These are phyloP conservation scores for Tirmania nivea DNA, from an alignment of 495 filamentous ascomycete genomes.

Conservation along the genomic window DNA sequence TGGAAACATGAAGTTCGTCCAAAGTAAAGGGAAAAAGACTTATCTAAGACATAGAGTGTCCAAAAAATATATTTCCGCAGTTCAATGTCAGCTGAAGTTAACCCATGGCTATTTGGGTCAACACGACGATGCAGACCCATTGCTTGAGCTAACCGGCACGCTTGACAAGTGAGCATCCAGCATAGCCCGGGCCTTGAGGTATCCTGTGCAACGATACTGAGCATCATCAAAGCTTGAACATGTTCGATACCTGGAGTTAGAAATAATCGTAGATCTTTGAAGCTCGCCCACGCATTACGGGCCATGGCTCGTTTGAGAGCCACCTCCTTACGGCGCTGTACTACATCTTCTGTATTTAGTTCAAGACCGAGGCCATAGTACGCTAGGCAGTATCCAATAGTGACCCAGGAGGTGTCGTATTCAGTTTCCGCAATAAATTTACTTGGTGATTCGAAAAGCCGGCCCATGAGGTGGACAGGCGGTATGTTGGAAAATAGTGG, in stretches of 20 bases:
- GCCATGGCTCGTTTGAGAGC: background rate
- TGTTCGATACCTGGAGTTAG: constrained; percentile 10
- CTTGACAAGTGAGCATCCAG: constrained; percentile 17
- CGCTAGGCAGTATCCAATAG: background rate
- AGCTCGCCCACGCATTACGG: constrained; percentile 10
- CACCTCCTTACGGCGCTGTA: background rate
- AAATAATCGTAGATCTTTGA: constrained; percentile 16
- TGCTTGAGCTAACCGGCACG: constrained; percentile 15
- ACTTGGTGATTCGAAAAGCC: background rate
- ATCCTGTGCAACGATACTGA: constrained; percentile 14
- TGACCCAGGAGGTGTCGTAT: background rate
- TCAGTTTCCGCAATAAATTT: background rate
- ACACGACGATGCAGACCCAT: constrained; percentile 19
- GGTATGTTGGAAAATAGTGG: background rate
- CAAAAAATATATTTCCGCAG: constrained; percentile 21
- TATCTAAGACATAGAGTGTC: constrained; percentile 19
- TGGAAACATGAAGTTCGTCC: constrained; percentile 16
- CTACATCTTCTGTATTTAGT: background rate
- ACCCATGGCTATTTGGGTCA: constrained; percentile 1
- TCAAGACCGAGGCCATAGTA: background rate
- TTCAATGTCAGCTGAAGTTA: constrained; percentile 14
- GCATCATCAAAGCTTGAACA: constrained; percentile 12
- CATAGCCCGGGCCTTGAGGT: constrained; percentile 17
- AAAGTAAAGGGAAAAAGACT: constrained; percentile 16
- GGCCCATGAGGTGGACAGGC: background rate